Evolutionary conservation across 495 filamentous ascomycete genomes (phyloP).

Genomic region (Oidiodendron maius): DNA sequence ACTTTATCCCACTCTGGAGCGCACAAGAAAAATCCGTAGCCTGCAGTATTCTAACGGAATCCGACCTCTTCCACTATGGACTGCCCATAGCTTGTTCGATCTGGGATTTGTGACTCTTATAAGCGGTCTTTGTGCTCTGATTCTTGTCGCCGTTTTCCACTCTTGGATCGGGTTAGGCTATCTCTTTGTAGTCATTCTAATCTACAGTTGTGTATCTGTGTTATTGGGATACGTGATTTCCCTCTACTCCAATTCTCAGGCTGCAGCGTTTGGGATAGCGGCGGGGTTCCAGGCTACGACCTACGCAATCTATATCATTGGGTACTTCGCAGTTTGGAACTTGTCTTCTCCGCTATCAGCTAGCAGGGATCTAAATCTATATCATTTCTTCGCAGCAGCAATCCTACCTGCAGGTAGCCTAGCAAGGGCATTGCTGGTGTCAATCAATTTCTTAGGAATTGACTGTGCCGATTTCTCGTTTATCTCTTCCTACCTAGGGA

Average conservation of each 20-base stretch:
- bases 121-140: constrained; percentile 50
- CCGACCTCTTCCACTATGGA: constrained; percentile 58
- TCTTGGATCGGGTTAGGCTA: constrained; percentile 68
- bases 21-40: constrained; percentile 65
- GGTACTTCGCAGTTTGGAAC: too few relatives aligned
- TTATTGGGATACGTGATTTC: constrained; percentile 67
- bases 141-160: constrained; percentile 50
- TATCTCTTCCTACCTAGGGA: constrained; percentile 58
- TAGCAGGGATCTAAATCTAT: too few relatives aligned
- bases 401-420: too few relatives aligned
- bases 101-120: constrained; percentile 56
- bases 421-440: too few relatives aligned
- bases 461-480: too few relatives aligned
- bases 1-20: constrained; percentile 75
- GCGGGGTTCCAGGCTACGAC: constrained; percentile 72
- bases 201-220: constrained; percentile 66
- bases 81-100: constrained; percentile 68
- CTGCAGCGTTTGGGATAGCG: constrained; percentile 66
- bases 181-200: constrained; percentile 63
- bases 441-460: too few relatives aligned
- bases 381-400: too few relatives aligned
- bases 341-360: too few relatives aligned
- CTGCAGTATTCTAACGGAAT: constrained; percentile 84
- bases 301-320: too few relatives aligned
- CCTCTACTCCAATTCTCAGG: constrained; percentile 57